phyloP scores from a whole-genome alignment of 177 flowering plant species.

The Vitis hybrid region DNA sequence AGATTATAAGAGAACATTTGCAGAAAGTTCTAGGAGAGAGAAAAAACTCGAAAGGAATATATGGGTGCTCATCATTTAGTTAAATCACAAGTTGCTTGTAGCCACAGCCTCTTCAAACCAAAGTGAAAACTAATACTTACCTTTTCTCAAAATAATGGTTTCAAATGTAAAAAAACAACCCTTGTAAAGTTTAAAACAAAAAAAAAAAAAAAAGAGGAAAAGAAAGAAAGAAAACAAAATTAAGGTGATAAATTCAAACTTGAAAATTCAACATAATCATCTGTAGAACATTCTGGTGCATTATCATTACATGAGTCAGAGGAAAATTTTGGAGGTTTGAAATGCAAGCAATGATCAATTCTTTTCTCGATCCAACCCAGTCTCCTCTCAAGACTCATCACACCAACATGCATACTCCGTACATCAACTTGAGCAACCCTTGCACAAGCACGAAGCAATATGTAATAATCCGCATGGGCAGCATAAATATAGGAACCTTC shows the following conservation, averaged over 20 bases:
- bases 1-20: too few species aligned
- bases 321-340: conserved; percentile 18
- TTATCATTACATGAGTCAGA: conserved; percentile 27
- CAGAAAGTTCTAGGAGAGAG: too few species aligned
- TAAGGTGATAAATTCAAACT: conserved; percentile 11
- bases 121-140: too few species aligned
- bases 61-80: too few species aligned
- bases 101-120: too few species aligned
- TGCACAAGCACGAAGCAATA: conserved; percentile 83
- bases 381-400: conserved; percentile 63
- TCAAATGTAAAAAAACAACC: neutral
- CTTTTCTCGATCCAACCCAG: conserved; percentile 63
- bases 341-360: conserved; percentile 45
- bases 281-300: conserved; percentile 8
- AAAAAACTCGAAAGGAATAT: too few species aligned
- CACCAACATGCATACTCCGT: conserved; percentile 66
- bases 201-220: neutral
- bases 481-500: conserved; percentile 48
- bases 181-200: conserved; percentile 7
- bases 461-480: conserved; percentile 89
- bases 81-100: too few species aligned
- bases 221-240: neutral
- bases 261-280: conserved; percentile 20
- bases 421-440: conserved; percentile 61
- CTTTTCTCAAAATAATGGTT: too few species aligned